Conservation (phyloP, 1,139 yeast genomes). For the Hansenula sp. region DNA sequence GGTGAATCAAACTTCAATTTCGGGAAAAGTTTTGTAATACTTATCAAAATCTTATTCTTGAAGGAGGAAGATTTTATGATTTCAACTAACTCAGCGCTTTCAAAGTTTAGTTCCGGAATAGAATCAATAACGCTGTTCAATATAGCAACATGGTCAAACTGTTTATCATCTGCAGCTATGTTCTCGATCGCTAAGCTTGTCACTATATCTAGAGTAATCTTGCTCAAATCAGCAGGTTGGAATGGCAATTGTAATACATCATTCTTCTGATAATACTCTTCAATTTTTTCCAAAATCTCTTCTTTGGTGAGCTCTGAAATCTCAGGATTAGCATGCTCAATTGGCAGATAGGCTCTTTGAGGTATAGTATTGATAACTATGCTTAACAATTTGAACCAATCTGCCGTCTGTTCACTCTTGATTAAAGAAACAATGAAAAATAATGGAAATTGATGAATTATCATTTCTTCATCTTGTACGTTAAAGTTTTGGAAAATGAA, state of each 20-base stretch:
- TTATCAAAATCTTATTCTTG: constrained; percentile 7
- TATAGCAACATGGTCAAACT: constrained; percentile 32
- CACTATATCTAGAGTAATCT: constrained; percentile 33
- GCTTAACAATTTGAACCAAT: constrained; percentile 35
- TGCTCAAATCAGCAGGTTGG: constrained; percentile 39
- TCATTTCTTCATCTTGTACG: constrained; percentile 82
- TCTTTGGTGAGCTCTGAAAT: constrained; percentile 8
- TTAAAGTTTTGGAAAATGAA: constrained; percentile 65
- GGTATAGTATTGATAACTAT: constrained; percentile 48
- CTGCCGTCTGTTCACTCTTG: constrained; percentile 10
- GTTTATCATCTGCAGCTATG: constrained; percentile 15
- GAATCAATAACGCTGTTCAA: constrained; percentile 40
- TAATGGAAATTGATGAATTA: constrained; percentile 70
- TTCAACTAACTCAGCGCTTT: constrained; percentile 7
- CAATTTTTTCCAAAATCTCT: constrained; percentile 26
- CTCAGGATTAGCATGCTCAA: constrained; percentile 30
- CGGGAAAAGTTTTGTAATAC: constrained; percentile 13
- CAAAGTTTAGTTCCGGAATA: constrained; percentile 37
- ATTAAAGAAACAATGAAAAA: constrained; percentile 47
- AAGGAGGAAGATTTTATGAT: constrained; percentile 8
- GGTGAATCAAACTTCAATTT: constrained; percentile 17
- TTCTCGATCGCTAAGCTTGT: constrained; percentile 32
- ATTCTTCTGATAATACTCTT: constrained; percentile 27
- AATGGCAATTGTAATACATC: constrained; percentile 36
- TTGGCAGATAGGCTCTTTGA: constrained; percentile 49